Conservation (phyloP, 257 asterid species). For the Petunia secreta region DNA sequence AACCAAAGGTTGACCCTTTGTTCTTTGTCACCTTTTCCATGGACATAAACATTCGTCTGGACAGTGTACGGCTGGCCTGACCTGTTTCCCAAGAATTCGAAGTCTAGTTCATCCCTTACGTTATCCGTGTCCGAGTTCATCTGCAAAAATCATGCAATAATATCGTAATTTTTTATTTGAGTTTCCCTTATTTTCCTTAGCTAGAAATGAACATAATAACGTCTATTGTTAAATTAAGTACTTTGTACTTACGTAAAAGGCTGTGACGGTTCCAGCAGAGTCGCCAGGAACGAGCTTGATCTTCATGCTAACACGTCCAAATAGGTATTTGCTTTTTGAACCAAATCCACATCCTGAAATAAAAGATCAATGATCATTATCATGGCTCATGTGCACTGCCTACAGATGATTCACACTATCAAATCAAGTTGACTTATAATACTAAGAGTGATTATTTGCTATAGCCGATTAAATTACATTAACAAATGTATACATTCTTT, state of each 20-base stretch:
- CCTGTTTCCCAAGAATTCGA: constrained; percentile 89
- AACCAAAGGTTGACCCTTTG: constrained; percentile 92
- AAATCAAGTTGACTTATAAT: too few relatives aligned
- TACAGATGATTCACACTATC: too few relatives aligned
- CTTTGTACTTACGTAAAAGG: constrained; percentile 42
- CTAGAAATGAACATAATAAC: too few relatives aligned
- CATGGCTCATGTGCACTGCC: not conserved
- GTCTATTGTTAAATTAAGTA: not conserved
- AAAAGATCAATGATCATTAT: not conserved
- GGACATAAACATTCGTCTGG: constrained; percentile 82
- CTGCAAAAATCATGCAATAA: constrained; percentile 35
- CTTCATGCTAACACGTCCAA: constrained; percentile 49
- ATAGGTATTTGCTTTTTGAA: constrained; percentile 39
- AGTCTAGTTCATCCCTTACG: constrained; percentile 79
- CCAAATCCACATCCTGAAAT: constrained; percentile 48
- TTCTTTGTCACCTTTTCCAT: constrained; percentile 83
- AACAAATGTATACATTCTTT: too few relatives aligned
- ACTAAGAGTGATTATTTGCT: too few relatives aligned
- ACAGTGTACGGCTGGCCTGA: constrained; percentile 90
- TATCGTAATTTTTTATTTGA: not conserved
- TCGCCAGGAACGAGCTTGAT: constrained; percentile 57
- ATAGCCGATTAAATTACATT: too few relatives aligned
- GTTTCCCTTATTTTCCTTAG: too few relatives aligned
- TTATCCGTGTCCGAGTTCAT: constrained; percentile 75
- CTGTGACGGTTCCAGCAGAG: constrained; percentile 57